Percentiles rank a stretch among this genome's conserved stretches.
phyloP scores from a whole-genome alignment of 768 basidiomycete species.

The Phanerodontia chrysosporium region DNA sequence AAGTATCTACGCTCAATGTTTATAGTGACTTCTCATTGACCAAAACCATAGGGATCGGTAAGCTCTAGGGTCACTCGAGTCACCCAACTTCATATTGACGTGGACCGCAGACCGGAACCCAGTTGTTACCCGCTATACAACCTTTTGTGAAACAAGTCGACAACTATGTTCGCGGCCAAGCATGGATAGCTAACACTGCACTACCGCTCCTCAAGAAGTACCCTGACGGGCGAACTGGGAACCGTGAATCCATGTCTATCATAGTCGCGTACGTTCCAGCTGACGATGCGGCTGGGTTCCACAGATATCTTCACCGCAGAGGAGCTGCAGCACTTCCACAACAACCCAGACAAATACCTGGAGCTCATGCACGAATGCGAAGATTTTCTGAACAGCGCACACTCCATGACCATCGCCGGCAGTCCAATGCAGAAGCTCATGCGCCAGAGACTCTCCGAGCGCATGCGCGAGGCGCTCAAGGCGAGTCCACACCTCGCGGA shows the following conservation, averaged over 20 bases:
- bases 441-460: neutral
- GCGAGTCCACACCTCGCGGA: neutral
- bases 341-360: neutral
- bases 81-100: neutral
- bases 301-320: conserved; percentile 21
- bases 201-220: conserved; percentile 8
- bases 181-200: conserved; percentile 14
- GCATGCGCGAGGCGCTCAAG: neutral
- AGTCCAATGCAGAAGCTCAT: neutral
- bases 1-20: neutral
- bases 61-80: neutral
- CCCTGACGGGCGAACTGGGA: conserved; percentile 9
- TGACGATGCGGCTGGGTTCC: neutral
- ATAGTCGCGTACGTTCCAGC: neutral
- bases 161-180: conserved; percentile 22
- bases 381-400: neutral
- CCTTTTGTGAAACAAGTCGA: conserved; percentile 13
- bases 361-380: neutral
- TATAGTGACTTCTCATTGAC: too few relatives aligned
- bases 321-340: conserved; percentile 18
- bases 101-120: conserved; percentile 13
- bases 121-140: conserved; percentile 23
- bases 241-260: neutral
- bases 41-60: neutral
- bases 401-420: neutral